These are phyloP conservation scores for Clarkia xantiana DNA, from an alignment of 345 rosid genomes.

Conservation along the genomic window DNA sequence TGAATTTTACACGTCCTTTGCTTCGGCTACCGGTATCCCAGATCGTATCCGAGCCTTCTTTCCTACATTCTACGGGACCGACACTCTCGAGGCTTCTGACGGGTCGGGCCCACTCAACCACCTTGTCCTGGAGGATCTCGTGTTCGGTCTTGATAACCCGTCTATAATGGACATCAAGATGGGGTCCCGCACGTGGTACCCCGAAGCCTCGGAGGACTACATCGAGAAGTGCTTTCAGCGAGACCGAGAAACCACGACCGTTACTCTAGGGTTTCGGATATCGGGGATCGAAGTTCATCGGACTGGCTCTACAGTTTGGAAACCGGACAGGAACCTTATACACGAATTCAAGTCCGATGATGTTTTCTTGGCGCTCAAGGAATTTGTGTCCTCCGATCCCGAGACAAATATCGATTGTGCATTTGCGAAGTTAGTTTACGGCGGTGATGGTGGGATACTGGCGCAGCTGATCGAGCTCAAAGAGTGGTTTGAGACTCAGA, in stretches of 20 bases:
- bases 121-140: constrained; percentile 57
- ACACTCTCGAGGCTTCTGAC: constrained; percentile 62
- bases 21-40: constrained; percentile 43
- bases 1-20: constrained; percentile 56
- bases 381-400: constrained; percentile 66
- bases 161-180: constrained; percentile 77
- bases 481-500: constrained; percentile 91
- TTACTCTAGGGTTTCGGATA: constrained; percentile 58
- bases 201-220: constrained; percentile 61
- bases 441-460: constrained; percentile 53
- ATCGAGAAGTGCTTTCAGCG: constrained; percentile 45
- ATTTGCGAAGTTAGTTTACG: constrained; percentile 38
- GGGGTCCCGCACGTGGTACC: constrained; percentile 96
- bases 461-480: constrained; percentile 66
- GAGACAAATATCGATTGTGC: constrained; percentile 22
- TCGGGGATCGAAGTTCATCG: constrained; percentile 52
- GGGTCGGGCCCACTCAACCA: constrained; percentile 51
- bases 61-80: constrained; percentile 60
- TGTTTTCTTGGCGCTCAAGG: constrained; percentile 41
- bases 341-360: constrained; percentile 26
- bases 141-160: constrained; percentile 24
- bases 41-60: constrained; percentile 51
- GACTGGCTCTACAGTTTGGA: constrained; percentile 43
- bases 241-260: constrained; percentile 40
- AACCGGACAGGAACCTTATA: constrained; percentile 44